Base-by-base conservation (phyloP, 768 basidiomycete species). In the Russula compacta region DNA sequence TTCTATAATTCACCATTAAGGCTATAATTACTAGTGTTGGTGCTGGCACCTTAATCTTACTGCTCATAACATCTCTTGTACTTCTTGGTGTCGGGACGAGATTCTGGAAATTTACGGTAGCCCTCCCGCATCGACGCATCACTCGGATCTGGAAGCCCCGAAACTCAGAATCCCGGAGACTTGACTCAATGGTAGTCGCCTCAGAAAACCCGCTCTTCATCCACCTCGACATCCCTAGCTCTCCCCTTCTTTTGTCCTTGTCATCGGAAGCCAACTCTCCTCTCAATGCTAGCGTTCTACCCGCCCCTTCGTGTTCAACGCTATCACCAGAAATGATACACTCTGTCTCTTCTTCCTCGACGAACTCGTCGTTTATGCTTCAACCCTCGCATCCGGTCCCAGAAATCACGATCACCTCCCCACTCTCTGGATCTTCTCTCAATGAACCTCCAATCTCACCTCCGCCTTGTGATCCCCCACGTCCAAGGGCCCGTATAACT, bases 171-270 rank as follows among this genome's bases (percentile, higher is more conserved):
- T 40, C 36, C 19, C 64, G 40, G 35, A 38, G 15, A 46, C n/a
- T 36, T 36, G 51, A 43, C 43, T 35, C 46, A 19, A 60, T 64
- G 59, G 32, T 53, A 12, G 10, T 19, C 6, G n/a, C 44, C 44
- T 61, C 17, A 24, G 56, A 57, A 44, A 58, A 58, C n/a, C 56
- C 46, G 8, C 40, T 39, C 24, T 53, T 49, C 9, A 60, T 66
- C 19, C 40, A 55, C 17, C 52, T 66, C 42, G 44, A 64, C 40
- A 57, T 66, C 21, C 59, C 65, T 33, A 57, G 35, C 4, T 60
- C 65, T 6, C 65, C 65, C 24, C 48, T 66, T 36, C 59, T 64
- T n/a, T 52, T 59, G 15, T 64, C 63, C 0, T 53, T 60, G n/a
- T 38, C 58, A 39, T 48, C 56, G 3, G 52, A 60, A 33, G 49